A percentile compares a stretch with the other conserved stretches of the same genome.
Evolutionary conservation across 2,329 filamentous ascomycete species (phyloP).

Genomic region (Colletotrichum tropicale): DNA sequence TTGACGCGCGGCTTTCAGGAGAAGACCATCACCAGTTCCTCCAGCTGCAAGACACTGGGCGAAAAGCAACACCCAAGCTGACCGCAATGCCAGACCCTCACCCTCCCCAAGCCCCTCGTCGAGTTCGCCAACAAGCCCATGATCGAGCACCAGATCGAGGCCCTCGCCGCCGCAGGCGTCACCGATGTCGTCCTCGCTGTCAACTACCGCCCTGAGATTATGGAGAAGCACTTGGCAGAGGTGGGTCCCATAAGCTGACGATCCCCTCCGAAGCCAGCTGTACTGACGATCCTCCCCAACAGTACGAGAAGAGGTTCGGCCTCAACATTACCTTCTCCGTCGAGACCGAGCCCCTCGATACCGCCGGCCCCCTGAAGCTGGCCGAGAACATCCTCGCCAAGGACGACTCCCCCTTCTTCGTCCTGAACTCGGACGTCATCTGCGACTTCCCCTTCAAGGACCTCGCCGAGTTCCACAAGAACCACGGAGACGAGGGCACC

Average conservation of each 20-base stretch:
- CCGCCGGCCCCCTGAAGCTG: slow-evolving; percentile 92
- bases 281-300: slow-evolving; percentile 19
- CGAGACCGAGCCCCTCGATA: slow-evolving; percentile 93
- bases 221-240: slow-evolving; percentile 92
- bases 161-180: slow-evolving; percentile 89
- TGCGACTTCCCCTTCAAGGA: slow-evolving; percentile 97
- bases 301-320: slow-evolving; percentile 92
- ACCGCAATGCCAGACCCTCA: slow-evolving; percentile 73
- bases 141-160: slow-evolving; percentile 98
- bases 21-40: neutral
- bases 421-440: slow-evolving; percentile 97
- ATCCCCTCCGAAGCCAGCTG: neutral
- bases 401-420: slow-evolving; percentile 95
- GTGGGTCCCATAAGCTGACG: slow-evolving; percentile 50
- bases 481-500: slow-evolving; percentile 92
- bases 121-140: slow-evolving; percentile 99
- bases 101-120: slow-evolving; percentile 94
- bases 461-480: slow-evolving; percentile 89
- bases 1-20: neutral
- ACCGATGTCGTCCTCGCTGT: slow-evolving; percentile 98
- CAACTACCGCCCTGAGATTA: slow-evolving; percentile 98
- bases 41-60: neutral
- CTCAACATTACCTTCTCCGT: slow-evolving; percentile 98
- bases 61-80: slow-evolving; percentile 19
- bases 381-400: slow-evolving; percentile 91